Base-by-base conservation (phyloP, 306 rosid species). In the Casuarina equisetifolia region DNA sequence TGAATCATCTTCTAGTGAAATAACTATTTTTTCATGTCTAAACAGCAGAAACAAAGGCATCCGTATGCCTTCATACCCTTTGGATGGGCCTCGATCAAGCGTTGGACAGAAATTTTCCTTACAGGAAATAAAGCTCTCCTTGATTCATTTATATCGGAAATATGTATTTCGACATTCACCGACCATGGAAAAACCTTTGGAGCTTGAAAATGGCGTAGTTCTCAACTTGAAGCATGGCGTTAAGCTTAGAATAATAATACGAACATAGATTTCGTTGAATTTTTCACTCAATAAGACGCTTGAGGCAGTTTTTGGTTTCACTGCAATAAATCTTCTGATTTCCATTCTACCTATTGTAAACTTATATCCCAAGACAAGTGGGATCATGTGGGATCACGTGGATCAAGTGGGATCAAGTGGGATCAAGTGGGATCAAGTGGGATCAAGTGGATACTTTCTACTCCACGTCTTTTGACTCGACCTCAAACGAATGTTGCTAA, bases 11-110 rank as follows among this genome's bases (percentile, higher is more conserved):
- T n/a, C n/a, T n/a, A n/a, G n/a, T n/a, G n/a, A n/a, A n/a, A n/a
- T n/a, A n/a, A n/a, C n/a, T n/a, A n/a, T n/a, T n/a, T n/a, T n/a
- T n/a, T n/a, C n/a, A n/a, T n/a, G n/a, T n/a, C n/a, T n/a, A n/a
- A n/a, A n/a, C 97, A 95, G 86, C 89, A 83, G 85, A 91, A 88
- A 83, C 61, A 62, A 77, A 87, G 99, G 82, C 97, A 95, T 69
- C 97, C 99, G 45, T 91, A 89, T 66, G 97, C 99, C 51, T 84
- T 87, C 16, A 78, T 91, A 79, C 97, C 97, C 36, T 95, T 95
- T 54, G 99, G 99, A 80, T 12, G 99, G 99, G 46, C 97, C 96
- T 57, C 83, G 97, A 68, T 86, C 97, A 20, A 92, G 99, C 91
- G 86, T 95, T 19, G 99, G 99, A 13, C 88, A 91, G 82, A 90